Conservation (phyloP, 2,329 filamentous ascomycete species). For the Metarhizium sp. region DNA sequence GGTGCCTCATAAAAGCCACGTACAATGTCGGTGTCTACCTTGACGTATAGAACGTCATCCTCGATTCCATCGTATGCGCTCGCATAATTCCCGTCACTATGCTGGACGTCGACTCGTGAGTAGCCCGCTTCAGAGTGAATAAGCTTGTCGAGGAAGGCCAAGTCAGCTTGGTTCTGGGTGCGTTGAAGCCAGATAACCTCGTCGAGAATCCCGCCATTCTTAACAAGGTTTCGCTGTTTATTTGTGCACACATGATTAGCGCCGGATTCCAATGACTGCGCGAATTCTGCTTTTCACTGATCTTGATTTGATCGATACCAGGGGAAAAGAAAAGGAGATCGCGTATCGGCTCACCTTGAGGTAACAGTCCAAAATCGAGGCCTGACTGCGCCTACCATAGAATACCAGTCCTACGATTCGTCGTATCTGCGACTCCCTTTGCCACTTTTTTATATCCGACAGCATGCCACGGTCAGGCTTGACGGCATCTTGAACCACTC, state of each 20-base stretch:
- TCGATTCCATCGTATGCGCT: conserved; percentile 35
- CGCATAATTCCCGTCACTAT: conserved; percentile 22
- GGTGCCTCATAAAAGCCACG: conserved; percentile 10
- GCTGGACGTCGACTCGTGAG: conserved; percentile 18
- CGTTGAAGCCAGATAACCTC: conserved; percentile 34
- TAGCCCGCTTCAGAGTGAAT: conserved; percentile 27
- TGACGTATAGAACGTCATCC: conserved; percentile 33
- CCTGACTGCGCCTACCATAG: conserved; percentile 32
- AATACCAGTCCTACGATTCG: conserved; percentile 38
- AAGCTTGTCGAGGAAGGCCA: conserved; percentile 24
- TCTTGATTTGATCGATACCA: no score
- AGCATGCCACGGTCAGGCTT: background rate
- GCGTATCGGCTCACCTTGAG: conserved; percentile 20
- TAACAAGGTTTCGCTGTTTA: conserved; percentile 30
- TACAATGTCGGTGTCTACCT: conserved; percentile 30
- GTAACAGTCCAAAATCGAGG: conserved; percentile 38
- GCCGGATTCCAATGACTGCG: background rate
- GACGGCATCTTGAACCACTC: background rate
- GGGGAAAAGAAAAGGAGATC: no score
- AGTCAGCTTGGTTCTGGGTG: conserved; percentile 20
- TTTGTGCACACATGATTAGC: background rate
- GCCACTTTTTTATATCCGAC: background rate
- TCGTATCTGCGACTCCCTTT: background rate
- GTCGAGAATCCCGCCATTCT: conserved; percentile 34
- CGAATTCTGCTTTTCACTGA: background rate